Evolutionary conservation across 2,329 filamentous ascomycete species (phyloP), one percentile per base, ranked within the genome.

Genomic region (Phialophora tarda): DNA sequence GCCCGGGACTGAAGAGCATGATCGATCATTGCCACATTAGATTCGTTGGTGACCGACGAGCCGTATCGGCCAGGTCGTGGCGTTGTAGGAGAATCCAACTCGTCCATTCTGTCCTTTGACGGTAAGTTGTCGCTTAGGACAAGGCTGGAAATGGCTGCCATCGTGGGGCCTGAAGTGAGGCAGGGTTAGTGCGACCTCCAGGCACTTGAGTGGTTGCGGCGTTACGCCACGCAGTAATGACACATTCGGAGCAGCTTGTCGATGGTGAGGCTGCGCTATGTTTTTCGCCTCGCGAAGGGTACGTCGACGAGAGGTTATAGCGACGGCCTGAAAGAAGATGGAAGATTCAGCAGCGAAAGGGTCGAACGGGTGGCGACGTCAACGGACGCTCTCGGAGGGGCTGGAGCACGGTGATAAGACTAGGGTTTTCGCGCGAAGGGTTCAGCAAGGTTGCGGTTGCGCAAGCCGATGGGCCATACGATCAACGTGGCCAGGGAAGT

Each of bases 1-100:
- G 53, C 21, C 34, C 50, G 53, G 21, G 34, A 58, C 30, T 56
- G 47, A 17, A 50, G 24, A n/a, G 41, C 34, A 58, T 61, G 53
- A 26, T 64, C 57, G 17, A 41, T 54, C n/a, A 28, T 24, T 2
- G 47, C 62, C 14, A 53, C 21, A 26, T 55, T 62, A 34, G 47
- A n/a, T 23, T 64, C 62, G 48, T 67, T 55, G n/a, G 34, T 41
- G 26, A 51, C 2, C 12, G 61, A 51, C 23, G 67, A 30, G 21
- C 56, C 38, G 51, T 65, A 67, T 6, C 66, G 65, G 48, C 55
- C 57, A 4, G 70, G 58, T 34, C 70, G 64, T 26, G 70, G 70
- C 10, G 70, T 72, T 30, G 70, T 72, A 41, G 70, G 70, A 57
- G 70, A 71, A 34, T 72, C 68, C 53, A 66, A 11, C 50, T 72